Evolutionary conservation across 139 green algal species (phyloP).

Genomic region (Chlorella ohadii): DNA sequence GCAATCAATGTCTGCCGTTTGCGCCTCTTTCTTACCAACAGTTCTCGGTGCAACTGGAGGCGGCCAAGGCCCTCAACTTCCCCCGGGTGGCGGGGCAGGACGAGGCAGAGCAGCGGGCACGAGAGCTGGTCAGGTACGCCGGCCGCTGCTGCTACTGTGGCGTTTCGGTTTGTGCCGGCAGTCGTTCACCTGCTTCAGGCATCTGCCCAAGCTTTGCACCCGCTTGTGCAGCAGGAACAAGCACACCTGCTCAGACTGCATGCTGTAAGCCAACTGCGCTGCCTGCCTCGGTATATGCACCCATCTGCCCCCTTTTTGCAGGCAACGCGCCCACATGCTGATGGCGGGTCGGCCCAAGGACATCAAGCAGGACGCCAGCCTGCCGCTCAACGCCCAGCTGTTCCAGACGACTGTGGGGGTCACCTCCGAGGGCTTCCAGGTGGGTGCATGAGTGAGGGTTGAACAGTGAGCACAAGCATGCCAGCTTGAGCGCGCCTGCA

Average conservation of each 20-base stretch:
- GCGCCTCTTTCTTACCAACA: background rate
- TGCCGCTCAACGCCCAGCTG: constrained; percentile 48
- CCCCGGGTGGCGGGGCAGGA: constrained; percentile 4
- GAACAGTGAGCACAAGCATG: too few species aligned
- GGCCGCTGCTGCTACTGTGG: too few species aligned
- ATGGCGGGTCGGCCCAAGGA: constrained; percentile 33
- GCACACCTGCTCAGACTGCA: too few species aligned
- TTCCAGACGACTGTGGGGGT: constrained; percentile 72
- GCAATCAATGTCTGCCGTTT: too few species aligned
- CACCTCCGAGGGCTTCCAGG: constrained; percentile 75
- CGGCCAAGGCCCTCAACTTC: constrained; percentile 27
- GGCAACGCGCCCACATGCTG: constrained; percentile 30
- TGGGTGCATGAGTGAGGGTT: background rate
- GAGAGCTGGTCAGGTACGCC: constrained; percentile 7
- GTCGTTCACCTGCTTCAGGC: too few species aligned
- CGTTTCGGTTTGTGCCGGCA: too few species aligned
- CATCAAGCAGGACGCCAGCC: background rate
- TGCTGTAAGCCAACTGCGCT: too few species aligned
- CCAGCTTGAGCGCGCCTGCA: too few species aligned
- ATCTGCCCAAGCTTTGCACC: too few species aligned
- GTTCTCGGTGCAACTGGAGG: constrained; percentile 47
- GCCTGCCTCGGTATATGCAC: too few species aligned
- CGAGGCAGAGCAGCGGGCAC: constrained; percentile 28
- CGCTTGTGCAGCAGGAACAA: too few species aligned
- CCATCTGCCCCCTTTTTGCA: background rate